A percentile compares a stretch with the other conserved stretches of the same genome.
Evolutionary conservation across 352 stramenopile species (phyloP).

Genomic region (Pythium utonaiense): DNA sequence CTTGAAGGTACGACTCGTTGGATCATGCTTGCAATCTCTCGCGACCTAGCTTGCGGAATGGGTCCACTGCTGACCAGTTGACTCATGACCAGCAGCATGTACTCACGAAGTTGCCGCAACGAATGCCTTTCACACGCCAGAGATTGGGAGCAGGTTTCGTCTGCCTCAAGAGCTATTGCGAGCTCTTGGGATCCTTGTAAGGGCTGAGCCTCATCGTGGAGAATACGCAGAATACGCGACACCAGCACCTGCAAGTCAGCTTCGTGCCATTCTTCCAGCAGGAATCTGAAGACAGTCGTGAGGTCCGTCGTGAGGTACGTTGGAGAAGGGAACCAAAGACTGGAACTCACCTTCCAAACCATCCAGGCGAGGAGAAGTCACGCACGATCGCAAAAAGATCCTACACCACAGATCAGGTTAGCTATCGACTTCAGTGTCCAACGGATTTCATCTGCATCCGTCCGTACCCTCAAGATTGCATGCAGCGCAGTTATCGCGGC

Average conservation of each 20-base stretch:
- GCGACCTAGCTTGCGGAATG: background rate
- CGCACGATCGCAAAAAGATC: constrained; percentile 29
- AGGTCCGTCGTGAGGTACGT: too few species aligned
- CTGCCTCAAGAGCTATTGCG: constrained; percentile 3
- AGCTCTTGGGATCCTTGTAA: constrained; percentile 24
- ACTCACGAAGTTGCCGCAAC: constrained; percentile 11
- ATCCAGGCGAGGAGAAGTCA: constrained; percentile 30
- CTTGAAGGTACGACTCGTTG: background rate
- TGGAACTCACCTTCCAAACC: constrained; percentile 26
- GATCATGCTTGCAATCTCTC: constrained; percentile 15
- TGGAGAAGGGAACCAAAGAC: background rate
- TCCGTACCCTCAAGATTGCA: constrained; percentile 19
- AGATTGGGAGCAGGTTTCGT: background rate
- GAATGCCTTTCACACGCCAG: constrained; percentile 5
- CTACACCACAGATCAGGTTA: constrained; percentile 8
- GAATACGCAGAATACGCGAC: constrained; percentile 6
- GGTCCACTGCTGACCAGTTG: background rate
- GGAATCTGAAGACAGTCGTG: constrained; percentile 3
- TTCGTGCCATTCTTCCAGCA: constrained; percentile 27
- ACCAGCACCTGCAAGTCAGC: constrained; percentile 16
- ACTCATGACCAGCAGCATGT: constrained; percentile 14
- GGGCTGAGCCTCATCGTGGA: constrained; percentile 16
- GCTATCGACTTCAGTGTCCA: too few species aligned
- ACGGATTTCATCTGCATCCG: too few species aligned
- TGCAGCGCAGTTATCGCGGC: constrained; percentile 23